These are phyloP conservation scores for Peniophora sp. DNA, from an alignment of 1,284 basidiomycete species.

Conservation along the genomic window DNA sequence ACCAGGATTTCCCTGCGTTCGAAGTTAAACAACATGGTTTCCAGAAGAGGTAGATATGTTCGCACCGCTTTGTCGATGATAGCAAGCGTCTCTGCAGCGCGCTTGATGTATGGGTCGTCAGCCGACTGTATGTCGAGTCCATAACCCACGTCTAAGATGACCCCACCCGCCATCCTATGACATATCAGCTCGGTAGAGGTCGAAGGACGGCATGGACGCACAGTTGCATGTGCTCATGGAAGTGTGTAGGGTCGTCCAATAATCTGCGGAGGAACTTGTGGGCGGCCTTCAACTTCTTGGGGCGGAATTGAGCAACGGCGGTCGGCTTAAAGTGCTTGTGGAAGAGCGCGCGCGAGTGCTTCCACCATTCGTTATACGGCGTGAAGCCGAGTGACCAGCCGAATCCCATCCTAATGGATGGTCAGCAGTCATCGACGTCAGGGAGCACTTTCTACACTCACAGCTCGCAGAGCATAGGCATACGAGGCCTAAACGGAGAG, in stretches of 20 bases:
- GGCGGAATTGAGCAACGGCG: slow-evolving; percentile 12
- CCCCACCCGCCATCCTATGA: slow-evolving; percentile 11
- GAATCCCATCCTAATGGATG: slow-evolving; percentile 11
- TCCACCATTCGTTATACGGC: slow-evolving; percentile 15
- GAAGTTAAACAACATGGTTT: too few species aligned
- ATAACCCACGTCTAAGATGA: slow-evolving; percentile 13
- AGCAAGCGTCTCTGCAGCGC: slow-evolving; percentile 11
- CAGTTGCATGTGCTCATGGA: slow-evolving; percentile 13
- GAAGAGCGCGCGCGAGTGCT: slow-evolving; percentile 11
- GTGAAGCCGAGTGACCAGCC: slow-evolving; percentile 14
- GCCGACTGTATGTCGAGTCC: slow-evolving; percentile 11
- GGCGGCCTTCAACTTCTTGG: slow-evolving; percentile 12
- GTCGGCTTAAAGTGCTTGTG: slow-evolving; percentile 13
- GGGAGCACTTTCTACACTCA: slow-evolving; percentile 1
- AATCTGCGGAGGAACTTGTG: slow-evolving; percentile 12
- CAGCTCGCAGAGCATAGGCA: slow-evolving; percentile 15
- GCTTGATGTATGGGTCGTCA: slow-evolving; percentile 13
- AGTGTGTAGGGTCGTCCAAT: slow-evolving; percentile 10
- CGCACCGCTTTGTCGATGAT: slow-evolving; percentile 11
- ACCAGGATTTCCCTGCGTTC: slow-evolving; percentile 10
- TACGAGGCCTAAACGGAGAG: slow-evolving; percentile 7
- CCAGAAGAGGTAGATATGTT: neutral
- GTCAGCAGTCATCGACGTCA: neutral
- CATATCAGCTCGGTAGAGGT: neutral
- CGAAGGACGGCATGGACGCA: slow-evolving; percentile 5